Conservation (phyloP, 2,329 filamentous ascomycete species). For the Talaromyces islandicus region DNA sequence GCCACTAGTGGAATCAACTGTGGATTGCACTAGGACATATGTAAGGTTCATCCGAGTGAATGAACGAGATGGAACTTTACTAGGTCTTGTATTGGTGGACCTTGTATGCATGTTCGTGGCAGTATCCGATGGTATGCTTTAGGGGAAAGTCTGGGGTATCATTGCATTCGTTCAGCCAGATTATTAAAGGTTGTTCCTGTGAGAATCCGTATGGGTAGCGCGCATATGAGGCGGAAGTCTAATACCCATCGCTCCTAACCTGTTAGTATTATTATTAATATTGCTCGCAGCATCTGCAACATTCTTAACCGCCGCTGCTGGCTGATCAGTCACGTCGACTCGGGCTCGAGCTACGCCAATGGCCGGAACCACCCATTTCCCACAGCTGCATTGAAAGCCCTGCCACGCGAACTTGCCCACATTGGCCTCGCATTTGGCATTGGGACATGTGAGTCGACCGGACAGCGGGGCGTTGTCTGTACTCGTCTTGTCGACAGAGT, state of each 20-base stretch:
- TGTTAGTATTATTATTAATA: slow-evolving; percentile 12
- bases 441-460: slow-evolving; percentile 79
- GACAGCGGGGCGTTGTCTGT: slow-evolving; percentile 63
- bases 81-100: no score
- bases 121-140: background rate
- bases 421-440: slow-evolving; percentile 67
- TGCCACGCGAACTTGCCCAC: slow-evolving; percentile 96
- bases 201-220: slow-evolving; percentile 7
- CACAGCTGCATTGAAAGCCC: slow-evolving; percentile 86
- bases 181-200: slow-evolving; percentile 13
- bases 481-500: slow-evolving; percentile 14
- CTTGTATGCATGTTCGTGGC: no score
- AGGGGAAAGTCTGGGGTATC: background rate
- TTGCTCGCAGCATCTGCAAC: background rate
- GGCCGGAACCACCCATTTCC: slow-evolving; percentile 82
- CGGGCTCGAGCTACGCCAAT: slow-evolving; percentile 78
- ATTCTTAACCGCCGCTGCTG: background rate
- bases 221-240: slow-evolving; percentile 36
- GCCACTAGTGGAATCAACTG: background rate
- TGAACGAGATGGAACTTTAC: no score
- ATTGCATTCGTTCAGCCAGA: background rate
- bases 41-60: no score
- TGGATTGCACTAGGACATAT: background rate
- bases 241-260: slow-evolving; percentile 27
- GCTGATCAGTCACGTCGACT: slow-evolving; percentile 63